These are phyloP conservation scores for Colletotrichum karsti DNA, from an alignment of 2,329 filamentous ascomycete species.

Conservation along the genomic window DNA sequence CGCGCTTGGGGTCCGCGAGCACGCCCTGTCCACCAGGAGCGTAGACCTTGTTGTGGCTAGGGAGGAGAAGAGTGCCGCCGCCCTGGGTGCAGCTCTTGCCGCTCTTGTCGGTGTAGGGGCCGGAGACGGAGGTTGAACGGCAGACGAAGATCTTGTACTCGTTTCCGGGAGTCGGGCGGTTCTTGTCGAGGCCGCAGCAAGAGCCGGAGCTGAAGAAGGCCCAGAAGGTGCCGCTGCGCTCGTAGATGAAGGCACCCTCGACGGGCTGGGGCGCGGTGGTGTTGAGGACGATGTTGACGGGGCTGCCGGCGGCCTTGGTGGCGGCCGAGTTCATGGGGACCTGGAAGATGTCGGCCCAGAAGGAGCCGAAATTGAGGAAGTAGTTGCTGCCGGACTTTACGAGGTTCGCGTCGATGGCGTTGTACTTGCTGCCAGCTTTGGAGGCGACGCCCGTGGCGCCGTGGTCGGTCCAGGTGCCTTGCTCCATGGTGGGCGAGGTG, in stretches of 20 bases:
- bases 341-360: conserved; percentile 73
- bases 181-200: conserved; percentile 68
- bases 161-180: conserved; percentile 59
- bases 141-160: conserved; percentile 76
- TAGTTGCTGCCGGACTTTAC: conserved; percentile 49
- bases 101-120: conserved; percentile 64
- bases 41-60: conserved; percentile 68
- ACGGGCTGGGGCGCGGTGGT: conserved; percentile 57
- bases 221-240: conserved; percentile 67
- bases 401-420: conserved; percentile 68
- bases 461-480: conserved; percentile 67
- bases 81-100: conserved; percentile 64
- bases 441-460: conserved; percentile 63
- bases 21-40: conserved; percentile 70
- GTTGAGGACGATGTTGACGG: conserved; percentile 62
- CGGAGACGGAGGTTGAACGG: conserved; percentile 58
- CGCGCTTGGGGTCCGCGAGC: conserved; percentile 39
- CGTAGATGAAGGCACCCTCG: conserved; percentile 66
- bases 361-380: conserved; percentile 71
- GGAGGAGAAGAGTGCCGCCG: conserved; percentile 69
- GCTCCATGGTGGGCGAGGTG: conserved; percentile 54
- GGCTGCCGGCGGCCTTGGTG: conserved; percentile 35
- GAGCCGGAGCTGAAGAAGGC: conserved; percentile 69
- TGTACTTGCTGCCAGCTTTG: conserved; percentile 53
- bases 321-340: conserved; percentile 54